These are phyloP conservation scores for Pulicaria dysenterica DNA, from an alignment of 129 eudicot genomes.

Conservation along the genomic window DNA sequence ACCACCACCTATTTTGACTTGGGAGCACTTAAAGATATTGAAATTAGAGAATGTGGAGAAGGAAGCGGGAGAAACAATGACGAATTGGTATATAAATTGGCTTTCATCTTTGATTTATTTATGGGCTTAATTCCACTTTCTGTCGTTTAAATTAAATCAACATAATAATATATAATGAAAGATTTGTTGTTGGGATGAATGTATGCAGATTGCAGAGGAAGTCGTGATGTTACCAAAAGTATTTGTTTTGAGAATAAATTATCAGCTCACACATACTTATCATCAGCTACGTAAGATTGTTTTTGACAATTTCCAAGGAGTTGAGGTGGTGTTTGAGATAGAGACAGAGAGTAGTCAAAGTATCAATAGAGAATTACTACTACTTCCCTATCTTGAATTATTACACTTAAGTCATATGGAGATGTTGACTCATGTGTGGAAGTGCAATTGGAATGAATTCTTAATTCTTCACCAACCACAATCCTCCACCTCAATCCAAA, in stretches of 20 bases:
- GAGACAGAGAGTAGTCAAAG: not conserved
- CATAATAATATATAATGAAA: too few species aligned
- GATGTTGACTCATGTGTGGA: not conserved
- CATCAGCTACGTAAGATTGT: not conserved
- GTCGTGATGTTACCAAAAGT: too few species aligned
- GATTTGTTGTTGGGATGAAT: not conserved
- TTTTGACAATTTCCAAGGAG: not conserved
- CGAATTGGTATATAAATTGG: not conserved
- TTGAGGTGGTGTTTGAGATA: conserved; percentile 4
- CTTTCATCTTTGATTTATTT: not conserved
- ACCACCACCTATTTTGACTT: not conserved
- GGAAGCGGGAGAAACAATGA: not conserved
- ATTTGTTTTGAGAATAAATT: too few species aligned
- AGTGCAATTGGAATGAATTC: conserved; percentile 15
- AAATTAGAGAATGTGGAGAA: not conserved
- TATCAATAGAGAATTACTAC: not conserved
- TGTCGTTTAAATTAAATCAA: too few species aligned
- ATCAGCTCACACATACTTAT: not conserved
- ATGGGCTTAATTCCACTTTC: too few species aligned
- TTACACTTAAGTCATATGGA: not conserved
- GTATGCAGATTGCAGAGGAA: not conserved
- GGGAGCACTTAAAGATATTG: not conserved
- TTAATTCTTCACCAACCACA: conserved; percentile 2
- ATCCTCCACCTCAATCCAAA: not conserved
- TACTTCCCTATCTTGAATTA: not conserved